These are phyloP conservation scores for Zizania palustris DNA, from an alignment of 202 grass and related monocot species.

Conservation along the genomic window DNA sequence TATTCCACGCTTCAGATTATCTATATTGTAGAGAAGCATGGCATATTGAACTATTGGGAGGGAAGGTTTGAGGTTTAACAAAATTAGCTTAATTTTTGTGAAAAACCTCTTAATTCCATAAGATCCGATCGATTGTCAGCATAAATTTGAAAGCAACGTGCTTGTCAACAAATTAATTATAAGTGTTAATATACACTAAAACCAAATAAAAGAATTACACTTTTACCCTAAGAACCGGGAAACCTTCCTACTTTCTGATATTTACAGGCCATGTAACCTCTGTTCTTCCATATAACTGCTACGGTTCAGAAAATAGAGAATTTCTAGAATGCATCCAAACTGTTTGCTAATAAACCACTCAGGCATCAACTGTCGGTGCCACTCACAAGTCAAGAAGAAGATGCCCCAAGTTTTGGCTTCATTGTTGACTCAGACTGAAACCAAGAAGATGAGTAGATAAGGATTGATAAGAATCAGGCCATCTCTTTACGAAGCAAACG, in stretches of 20 bases:
- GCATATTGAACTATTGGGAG: too few species aligned
- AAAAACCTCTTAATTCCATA: too few species aligned
- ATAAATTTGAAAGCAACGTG: too few species aligned
- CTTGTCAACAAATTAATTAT: too few species aligned
- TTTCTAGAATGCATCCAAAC: constrained; percentile 82
- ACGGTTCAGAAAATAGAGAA: constrained; percentile 66
- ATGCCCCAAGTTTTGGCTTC: constrained; percentile 43
- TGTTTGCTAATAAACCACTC: constrained; percentile 55
- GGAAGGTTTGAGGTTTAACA: too few species aligned
- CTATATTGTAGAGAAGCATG: too few species aligned
- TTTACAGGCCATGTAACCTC: constrained; percentile 16
- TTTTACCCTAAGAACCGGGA: too few species aligned
- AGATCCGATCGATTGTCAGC: too few species aligned
- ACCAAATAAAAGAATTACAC: too few species aligned
- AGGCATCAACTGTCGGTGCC: constrained; percentile 64
- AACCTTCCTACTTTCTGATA: constrained; percentile 15
- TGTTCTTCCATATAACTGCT: constrained; percentile 9
- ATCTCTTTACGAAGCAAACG: constrained; percentile 8
- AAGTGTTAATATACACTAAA: too few species aligned
- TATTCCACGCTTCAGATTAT: too few species aligned
- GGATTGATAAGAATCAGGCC: constrained; percentile 11
- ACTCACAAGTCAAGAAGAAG: constrained; percentile 63
- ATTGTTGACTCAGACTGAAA: constrained; percentile 57
- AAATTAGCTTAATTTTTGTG: too few species aligned
- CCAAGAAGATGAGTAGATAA: constrained; percentile 8